Evolutionary conservation across 768 basidiomycete genomes (phyloP).

Genomic region (Rhizopogon sp.): DNA sequence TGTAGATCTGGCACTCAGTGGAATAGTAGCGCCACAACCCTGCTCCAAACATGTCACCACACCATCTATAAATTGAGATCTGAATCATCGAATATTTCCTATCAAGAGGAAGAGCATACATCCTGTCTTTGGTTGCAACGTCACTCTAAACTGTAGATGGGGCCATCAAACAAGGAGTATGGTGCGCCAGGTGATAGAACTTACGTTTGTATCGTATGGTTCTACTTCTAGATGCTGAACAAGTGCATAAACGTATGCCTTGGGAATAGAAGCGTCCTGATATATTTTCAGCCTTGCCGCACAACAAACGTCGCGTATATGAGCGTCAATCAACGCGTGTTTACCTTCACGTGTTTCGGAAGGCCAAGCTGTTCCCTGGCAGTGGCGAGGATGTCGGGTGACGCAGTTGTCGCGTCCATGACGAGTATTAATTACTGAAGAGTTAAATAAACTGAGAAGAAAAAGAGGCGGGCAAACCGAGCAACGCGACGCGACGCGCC

Average conservation of each 20-base stretch:
- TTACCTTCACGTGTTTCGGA: constrained; percentile 5
- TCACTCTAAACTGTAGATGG: constrained; percentile 32
- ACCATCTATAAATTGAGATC: constrained; percentile 30
- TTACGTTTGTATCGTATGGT: constrained; percentile 17
- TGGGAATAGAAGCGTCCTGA: constrained; percentile 6
- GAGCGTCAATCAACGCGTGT: constrained; percentile 3
- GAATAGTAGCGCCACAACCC: constrained; percentile 35
- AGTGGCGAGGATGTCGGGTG: not conserved
- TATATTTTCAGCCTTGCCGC: not conserved
- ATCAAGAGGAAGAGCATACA: constrained; percentile 28
- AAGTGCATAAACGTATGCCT: constrained; percentile 18
- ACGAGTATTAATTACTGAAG: not conserved
- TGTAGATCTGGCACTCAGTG: constrained; percentile 25
- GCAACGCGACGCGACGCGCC: constrained; percentile 4
- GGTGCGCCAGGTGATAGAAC: not conserved
- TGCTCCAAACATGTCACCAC: constrained; percentile 40
- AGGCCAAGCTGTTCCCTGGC: constrained; percentile 13
- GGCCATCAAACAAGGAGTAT: not conserved
- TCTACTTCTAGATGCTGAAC: constrained; percentile 12
- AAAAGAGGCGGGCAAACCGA: not conserved
- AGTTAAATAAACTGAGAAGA: not conserved
- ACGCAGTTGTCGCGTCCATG: not conserved
- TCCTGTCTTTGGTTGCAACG: constrained; percentile 30
- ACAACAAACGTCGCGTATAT: not conserved
- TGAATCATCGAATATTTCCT: constrained; percentile 1